A percentile compares a stretch with the other conserved stretches of the same genome.
These are phyloP conservation scores for Solanum phureja DNA, from an alignment of 257 asterid genomes.

Conservation along the genomic window DNA sequence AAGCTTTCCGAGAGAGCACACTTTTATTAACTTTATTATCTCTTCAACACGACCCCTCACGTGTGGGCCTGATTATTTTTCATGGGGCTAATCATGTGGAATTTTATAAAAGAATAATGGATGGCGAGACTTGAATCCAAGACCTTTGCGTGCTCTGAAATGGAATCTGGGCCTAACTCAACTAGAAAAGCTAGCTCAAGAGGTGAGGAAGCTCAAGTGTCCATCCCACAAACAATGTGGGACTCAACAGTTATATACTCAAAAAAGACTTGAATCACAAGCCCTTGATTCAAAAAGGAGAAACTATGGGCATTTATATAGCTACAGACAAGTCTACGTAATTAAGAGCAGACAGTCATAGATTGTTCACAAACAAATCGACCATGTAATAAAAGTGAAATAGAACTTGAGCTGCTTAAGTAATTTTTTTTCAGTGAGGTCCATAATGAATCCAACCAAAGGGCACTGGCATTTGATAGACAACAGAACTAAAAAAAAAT, in stretches of 20 bases:
- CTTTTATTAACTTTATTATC: background rate
- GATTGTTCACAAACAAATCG: background rate
- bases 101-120: background rate
- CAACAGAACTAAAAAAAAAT: background rate
- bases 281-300: background rate
- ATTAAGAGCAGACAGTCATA: background rate
- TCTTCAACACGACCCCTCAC: background rate
- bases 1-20: background rate
- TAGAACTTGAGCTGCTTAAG: background rate
- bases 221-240: background rate
- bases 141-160: background rate
- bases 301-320: background rate
- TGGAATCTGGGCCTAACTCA: background rate
- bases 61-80: background rate
- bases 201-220: background rate
- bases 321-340: background rate
- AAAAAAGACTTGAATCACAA: background rate
- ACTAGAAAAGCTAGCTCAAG: background rate
- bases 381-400: background rate
- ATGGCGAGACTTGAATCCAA: background rate
- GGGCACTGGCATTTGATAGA: background rate
- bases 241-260: background rate
- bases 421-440: background rate
- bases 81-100: background rate
- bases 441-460: background rate